Evolutionary conservation across 2,329 filamentous ascomycete species (phyloP).

Genomic region (Xylariomycetidae sp.): DNA sequence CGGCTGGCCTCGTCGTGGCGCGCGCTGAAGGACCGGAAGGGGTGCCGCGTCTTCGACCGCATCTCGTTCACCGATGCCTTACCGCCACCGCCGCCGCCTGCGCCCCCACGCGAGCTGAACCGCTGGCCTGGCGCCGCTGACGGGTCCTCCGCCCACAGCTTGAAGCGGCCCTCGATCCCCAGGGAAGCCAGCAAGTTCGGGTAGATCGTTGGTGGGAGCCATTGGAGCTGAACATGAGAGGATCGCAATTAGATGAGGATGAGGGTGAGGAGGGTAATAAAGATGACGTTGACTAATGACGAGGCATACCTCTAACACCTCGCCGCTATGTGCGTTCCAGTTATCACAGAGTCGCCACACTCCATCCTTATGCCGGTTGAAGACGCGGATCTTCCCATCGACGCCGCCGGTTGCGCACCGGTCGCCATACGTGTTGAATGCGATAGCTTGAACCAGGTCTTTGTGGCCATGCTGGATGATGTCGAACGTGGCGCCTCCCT

Average conservation of each 20-base stretch:
- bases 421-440: slow-evolving; percentile 89
- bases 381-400: slow-evolving; percentile 89
- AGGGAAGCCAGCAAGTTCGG: slow-evolving; percentile 81
- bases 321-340: slow-evolving; percentile 85
- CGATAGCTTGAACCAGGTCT: slow-evolving; percentile 76
- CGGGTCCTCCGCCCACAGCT: slow-evolving; percentile 88
- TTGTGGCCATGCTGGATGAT: slow-evolving; percentile 69
- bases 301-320: slow-evolving; percentile 71
- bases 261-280: background rate
- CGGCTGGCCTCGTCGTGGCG: slow-evolving; percentile 72
- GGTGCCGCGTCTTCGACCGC: slow-evolving; percentile 52
- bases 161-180: slow-evolving; percentile 82
- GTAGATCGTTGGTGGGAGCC: slow-evolving; percentile 86
- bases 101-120: slow-evolving; percentile 60
- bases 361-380: slow-evolving; percentile 67
- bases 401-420: slow-evolving; percentile 87
- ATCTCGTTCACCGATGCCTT: slow-evolving; percentile 53
- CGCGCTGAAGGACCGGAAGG: slow-evolving; percentile 79
- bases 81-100: too few relatives aligned
- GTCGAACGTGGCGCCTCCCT: slow-evolving; percentile 44
- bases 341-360: slow-evolving; percentile 77
- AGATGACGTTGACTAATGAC: too few relatives aligned
- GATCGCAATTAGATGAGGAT: background rate
- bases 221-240: slow-evolving; percentile 62
- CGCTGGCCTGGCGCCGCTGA: slow-evolving; percentile 73